Evolutionary conservation across 2,329 filamentous ascomycete species (phyloP).

Genomic region (Colletotrichum tamarilloi): DNA sequence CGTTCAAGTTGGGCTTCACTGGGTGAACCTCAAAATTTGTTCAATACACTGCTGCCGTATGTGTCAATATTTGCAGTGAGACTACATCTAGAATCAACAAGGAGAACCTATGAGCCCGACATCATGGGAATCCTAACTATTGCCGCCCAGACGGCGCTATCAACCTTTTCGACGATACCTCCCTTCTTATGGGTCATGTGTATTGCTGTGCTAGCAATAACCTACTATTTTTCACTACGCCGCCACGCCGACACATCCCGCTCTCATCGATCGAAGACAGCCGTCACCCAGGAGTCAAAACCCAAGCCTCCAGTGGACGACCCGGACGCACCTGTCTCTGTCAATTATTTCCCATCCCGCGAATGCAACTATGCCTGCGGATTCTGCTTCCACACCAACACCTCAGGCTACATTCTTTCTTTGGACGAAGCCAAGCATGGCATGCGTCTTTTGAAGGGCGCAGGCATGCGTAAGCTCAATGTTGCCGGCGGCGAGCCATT

Average conservation of each 20-base stretch:
- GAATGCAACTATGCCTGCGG: slow-evolving; percentile 49
- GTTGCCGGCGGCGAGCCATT: slow-evolving; percentile 67
- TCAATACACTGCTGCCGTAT: too few relatives aligned
- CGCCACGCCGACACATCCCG: background rate
- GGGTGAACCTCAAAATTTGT: too few relatives aligned
- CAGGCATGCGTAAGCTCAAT: slow-evolving; percentile 67
- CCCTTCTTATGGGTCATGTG: background rate
- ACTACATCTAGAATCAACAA: background rate
- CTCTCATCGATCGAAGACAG: background rate
- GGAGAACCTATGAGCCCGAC: background rate
- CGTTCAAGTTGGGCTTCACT: background rate
- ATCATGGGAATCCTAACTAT: background rate
- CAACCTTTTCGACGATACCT: background rate
- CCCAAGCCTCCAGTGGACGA: background rate
- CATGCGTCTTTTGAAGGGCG: slow-evolving; percentile 56
- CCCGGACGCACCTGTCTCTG: slow-evolving; percentile 28
- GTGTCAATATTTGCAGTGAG: background rate
- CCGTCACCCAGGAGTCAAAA: background rate
- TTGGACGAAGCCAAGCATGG: slow-evolving; percentile 55
- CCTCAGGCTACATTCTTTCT: slow-evolving; percentile 54
- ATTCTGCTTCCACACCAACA: slow-evolving; percentile 69
- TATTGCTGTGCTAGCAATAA: background rate
- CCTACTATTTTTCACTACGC: background rate
- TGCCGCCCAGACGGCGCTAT: background rate
- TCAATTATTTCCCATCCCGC: slow-evolving; percentile 34